Conservation (phyloP, 2,329 filamentous ascomycete species). For the Fusarium succisae region DNA sequence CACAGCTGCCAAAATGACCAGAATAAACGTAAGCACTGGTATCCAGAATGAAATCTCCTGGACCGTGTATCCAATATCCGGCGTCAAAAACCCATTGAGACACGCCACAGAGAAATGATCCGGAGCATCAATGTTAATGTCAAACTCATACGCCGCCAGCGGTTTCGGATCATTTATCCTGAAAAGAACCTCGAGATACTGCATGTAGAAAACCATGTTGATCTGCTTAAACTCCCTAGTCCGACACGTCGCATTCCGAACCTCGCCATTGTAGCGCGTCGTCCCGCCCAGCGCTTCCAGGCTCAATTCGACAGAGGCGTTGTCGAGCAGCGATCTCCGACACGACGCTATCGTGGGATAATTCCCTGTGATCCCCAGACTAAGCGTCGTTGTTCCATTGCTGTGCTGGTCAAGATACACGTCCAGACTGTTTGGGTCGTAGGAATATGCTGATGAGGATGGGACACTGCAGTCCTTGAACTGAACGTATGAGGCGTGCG, state of each 20-base stretch:
- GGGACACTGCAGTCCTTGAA: slow-evolving; percentile 20
- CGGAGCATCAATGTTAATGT: slow-evolving; percentile 25
- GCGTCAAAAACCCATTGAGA: slow-evolving; percentile 27
- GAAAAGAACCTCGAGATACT: slow-evolving; percentile 4
- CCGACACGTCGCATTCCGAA: slow-evolving; percentile 31
- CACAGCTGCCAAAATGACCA: slow-evolving; percentile 30
- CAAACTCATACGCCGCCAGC: slow-evolving; percentile 30
- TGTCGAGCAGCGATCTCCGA: neutral
- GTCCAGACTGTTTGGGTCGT: neutral
- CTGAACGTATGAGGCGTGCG: slow-evolving; percentile 26
- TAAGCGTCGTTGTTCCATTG: slow-evolving; percentile 18
- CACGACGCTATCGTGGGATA: slow-evolving; percentile 10
- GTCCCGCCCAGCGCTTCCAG: slow-evolving; percentile 28
- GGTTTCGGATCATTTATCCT: slow-evolving; percentile 43
- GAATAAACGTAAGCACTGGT: slow-evolving; percentile 7
- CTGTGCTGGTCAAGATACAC: slow-evolving; percentile 5
- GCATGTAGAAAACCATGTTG: neutral
- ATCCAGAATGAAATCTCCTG: slow-evolving; percentile 22
- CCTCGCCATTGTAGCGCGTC: slow-evolving; percentile 19
- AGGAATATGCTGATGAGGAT: slow-evolving; percentile 5
- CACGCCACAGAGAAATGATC: slow-evolving; percentile 26
- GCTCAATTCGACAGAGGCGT: slow-evolving; percentile 21
- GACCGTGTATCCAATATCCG: slow-evolving; percentile 14
- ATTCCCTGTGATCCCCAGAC: neutral
- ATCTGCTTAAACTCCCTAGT: neutral